These are phyloP conservation scores for Capsella bursapastoris DNA, from an alignment of 345 rosid genomes.

Conservation along the genomic window DNA sequence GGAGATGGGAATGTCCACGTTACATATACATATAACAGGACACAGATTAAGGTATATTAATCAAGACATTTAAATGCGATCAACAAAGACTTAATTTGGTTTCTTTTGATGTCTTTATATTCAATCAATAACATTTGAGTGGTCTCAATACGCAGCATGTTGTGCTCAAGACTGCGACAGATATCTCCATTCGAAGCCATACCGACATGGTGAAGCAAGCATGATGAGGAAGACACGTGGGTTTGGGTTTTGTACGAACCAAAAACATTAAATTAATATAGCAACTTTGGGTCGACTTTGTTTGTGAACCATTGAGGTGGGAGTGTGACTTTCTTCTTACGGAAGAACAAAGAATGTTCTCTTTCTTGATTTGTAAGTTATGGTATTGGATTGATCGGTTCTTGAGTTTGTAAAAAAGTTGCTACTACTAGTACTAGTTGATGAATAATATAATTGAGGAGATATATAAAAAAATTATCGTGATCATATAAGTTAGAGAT, in stretches of 20 bases:
- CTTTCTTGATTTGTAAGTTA: constrained; percentile 34
- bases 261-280: background rate
- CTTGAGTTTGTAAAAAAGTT: constrained; percentile 12
- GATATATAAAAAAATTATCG: background rate
- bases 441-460: background rate
- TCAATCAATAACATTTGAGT: constrained; percentile 18
- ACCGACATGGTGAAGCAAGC: constrained; percentile 30
- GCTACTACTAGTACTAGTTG: background rate
- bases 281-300: constrained; percentile 28
- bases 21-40: constrained; percentile 87
- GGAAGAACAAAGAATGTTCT: constrained; percentile 9
- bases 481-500: constrained; percentile 30
- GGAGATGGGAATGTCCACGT: constrained; percentile 75
- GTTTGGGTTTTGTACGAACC: constrained; percentile 20
- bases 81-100: background rate
- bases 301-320: constrained; percentile 11
- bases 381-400: background rate
- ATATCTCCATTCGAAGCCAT: constrained; percentile 16
- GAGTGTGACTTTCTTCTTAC: constrained; percentile 26
- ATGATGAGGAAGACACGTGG: constrained; percentile 34
- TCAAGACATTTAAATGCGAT: constrained; percentile 21
- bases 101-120: constrained; percentile 16
- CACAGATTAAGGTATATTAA: constrained; percentile 76
- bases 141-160: constrained; percentile 41
- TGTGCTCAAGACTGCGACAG: constrained; percentile 32